Base-by-base conservation (phyloP, 305 asterid genomes). In the Fraxinus baroniana region DNA sequence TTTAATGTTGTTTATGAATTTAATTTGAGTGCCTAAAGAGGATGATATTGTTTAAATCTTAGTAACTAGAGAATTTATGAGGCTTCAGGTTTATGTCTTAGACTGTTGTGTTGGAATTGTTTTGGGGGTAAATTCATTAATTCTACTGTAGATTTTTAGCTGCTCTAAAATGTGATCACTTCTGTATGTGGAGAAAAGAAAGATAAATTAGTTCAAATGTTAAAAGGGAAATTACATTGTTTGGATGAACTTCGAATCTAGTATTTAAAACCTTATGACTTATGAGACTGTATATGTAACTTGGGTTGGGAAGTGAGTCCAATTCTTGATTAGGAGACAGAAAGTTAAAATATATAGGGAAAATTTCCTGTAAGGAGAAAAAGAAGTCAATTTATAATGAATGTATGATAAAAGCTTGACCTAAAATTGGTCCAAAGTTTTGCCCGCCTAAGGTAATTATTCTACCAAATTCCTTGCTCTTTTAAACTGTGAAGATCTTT, bases 1-100 rank as follows among this genome's bases (percentile, higher is more conserved):
- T 55, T 55, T 55, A 15, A 36, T 18, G 7, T 18, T 55, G 80
- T 82, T 28, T 55, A 57, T 46, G 26, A 35, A 75, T 87, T 83
- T 20, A 82, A 84, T 84, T 80, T 77, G 87, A 64, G 77, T 44
- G 74, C 52, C 2, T 26, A 66, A 36, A 49, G 83, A 39, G 82
- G 85, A 78, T 49, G 76, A 1, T 87, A 79, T 36, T 26, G 81
- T 72, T 17, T 72, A 24, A 13, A 37, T 41, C 37, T 79, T 78
- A 20, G 62, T 66, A 81, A 78, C 70, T 80, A 78, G 36, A 74
- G 68, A 37, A 0, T 75, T 62, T 8, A 68, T 52, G 22, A 84
- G 83, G 86, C 83, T 82, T 81, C 62, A 20, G 71, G 32, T 70
- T 70, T 17, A 44, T 39, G 80, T 30, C 72, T 81, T 41, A 9